Evolutionary conservation across 805 yeast genomes (phyloP), one percentile per base, ranked within the genome.

Genomic region (Komagataella mondaviorum): DNA sequence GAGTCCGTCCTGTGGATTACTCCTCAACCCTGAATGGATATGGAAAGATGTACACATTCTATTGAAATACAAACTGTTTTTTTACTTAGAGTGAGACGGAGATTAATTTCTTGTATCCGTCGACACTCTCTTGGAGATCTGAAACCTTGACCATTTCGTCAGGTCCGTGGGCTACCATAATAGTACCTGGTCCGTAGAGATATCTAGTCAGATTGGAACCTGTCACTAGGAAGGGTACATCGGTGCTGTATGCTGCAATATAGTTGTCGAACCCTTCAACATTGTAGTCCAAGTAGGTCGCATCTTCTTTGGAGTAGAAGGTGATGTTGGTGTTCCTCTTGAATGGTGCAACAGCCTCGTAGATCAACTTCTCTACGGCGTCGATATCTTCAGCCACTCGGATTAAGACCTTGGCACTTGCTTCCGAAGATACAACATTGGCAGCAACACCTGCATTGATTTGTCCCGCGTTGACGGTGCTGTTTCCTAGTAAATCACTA

Each of bases 141-240:
- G 58, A 59, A 45, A 73, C 65, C 2, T 71, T 69, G 16, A 81
- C 75, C 53, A 63, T 73, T 63, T 81, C 87, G 51, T 76, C 61
- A 52, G 72, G 80, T 6, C 78, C 72, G 57, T 81, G 86, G 0
- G 86, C 86, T 44, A 76, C 80, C 39, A 66, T 69, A 49, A 81
- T 80, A 2, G 80, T 65, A 2, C 88, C 88, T 3, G 88, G 86
- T 0, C 88, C 88, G 56, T 80, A 82, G 6, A 82, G 63, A 57
- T 78, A 81, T 57, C 77, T 67, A 52, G 67, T 70, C 55, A 68
- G 69, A 6, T 66, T 66, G 6, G 57, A 56, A 10, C 39, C 39
- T 14, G 39, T 30, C 4, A 56, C 51, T 47, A 77, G 55, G 50
- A 72, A 68, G 12, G 81, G 80, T 49, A 77, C 67, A 57, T 78